These are phyloP conservation scores for Arabis hirsuta DNA, from an alignment of 345 rosid species.

Conservation along the genomic window DNA sequence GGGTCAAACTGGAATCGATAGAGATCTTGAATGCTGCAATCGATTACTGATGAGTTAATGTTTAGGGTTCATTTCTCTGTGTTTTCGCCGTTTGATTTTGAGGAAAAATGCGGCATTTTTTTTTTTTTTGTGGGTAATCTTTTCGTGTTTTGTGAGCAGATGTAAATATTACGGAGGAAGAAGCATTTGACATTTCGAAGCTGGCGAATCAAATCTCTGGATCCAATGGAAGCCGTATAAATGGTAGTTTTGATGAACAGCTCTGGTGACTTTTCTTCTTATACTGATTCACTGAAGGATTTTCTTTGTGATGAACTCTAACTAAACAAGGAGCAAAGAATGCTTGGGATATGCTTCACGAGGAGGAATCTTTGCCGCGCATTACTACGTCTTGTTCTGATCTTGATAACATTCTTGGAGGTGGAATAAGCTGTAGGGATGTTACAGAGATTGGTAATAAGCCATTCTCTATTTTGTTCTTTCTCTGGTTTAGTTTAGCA, in stretches of 20 bases:
- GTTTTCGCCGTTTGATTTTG: neutral
- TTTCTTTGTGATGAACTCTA: conserved; percentile 2
- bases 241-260: conserved; percentile 47
- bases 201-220: conserved; percentile 44
- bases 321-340: conserved; percentile 64
- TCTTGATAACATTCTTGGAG: conserved; percentile 80
- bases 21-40: conserved; percentile 15
- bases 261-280: conserved; percentile 16
- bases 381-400: conserved; percentile 86
- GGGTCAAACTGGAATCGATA: neutral
- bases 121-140: neutral
- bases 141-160: conserved; percentile 44
- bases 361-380: conserved; percentile 62
- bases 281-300: conserved; percentile 14
- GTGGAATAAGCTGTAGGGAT: conserved; percentile 88
- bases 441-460: conserved; percentile 90
- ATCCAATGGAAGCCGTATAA: conserved; percentile 45
- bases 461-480: conserved; percentile 23
- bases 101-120: neutral
- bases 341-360: conserved; percentile 93
- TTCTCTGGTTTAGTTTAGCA: conserved; percentile 1
- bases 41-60: conserved; percentile 6
- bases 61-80: conserved; percentile 17
- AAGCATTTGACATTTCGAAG: conserved; percentile 65
- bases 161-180: conserved; percentile 54